Evolutionary conservation across 371 early-diverging fungal genomes (phyloP), one percentile per base, ranked within the genome.

Genomic region (Choanephora cucurbitarum): DNA sequence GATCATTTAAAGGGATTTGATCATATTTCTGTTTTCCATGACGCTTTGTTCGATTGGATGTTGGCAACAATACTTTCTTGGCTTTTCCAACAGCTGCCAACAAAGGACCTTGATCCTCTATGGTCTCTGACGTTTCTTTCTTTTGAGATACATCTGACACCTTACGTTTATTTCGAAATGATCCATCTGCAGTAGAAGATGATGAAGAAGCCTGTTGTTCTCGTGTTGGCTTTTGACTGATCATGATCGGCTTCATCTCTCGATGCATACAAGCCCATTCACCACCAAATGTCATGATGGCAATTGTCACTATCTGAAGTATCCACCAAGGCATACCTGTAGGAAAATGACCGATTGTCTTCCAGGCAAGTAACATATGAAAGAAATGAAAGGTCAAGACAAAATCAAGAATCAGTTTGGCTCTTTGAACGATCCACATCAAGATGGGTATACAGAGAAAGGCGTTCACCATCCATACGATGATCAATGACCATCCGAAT

Each of bases 231-330:
- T 43, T 49, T 57, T 66, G 18, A 59, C 72, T 72, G 9, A 91
- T 70, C 44, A 79, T 45, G 53, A 94, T 92, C 2, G 94, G 94
- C 58, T 89, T 85, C 84, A 92, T 81, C 62, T 94, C 94, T 60
- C 73, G 64, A 47, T 81, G 84, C 88, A 90, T 89, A 64, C 92
- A 92, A 24, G 90, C 83, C 70, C 90, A 85, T 64, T 94, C 92
- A 6, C 90, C 91, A 13, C 90, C 91, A 50, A 92, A 60, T 11
- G 87, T 84, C 81, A 87, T 86, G 45, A 88, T 73, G 1, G 70
- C 67, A 13, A 80, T 64, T 5, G 82, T 76, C 1, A 77, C 64
- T 0, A 79, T 42, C 49, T 87, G 78, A 28, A 83, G 56, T 22
- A 84, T 42, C 91, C 91, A 91, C 91, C 91, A 92, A 8, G 85